Evolutionary conservation across 805 yeast genomes (phyloP), one percentile per base, ranked within the genome.

Genomic region (Allodekkera sacchari): DNA sequence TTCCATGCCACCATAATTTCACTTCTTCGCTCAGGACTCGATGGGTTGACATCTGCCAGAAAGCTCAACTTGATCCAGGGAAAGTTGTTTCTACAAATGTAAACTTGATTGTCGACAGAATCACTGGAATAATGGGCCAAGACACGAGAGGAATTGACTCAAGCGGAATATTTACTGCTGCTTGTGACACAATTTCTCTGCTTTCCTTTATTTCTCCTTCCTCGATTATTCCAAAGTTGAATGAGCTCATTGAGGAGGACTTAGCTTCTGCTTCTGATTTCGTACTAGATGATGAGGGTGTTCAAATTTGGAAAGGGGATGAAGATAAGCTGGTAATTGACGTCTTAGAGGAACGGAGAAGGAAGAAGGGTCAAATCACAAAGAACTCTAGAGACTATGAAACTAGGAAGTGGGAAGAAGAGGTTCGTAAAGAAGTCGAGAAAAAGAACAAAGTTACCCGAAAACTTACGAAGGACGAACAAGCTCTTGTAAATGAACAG

Each of bases 391-490:
- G 78, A 49, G 95, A 87, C 47, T 84, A 84, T 45, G 94, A 81
- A 45, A 81, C 88, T 2, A 60, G 71, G 37, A 76, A 83, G 52
- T 89, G 97, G 97, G 98, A 92, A 50, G 87, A 79, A 43, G 71
- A 71, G 31, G 69, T 92, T 20, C 74, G 89, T 45, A 74, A 75
- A 40, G 89, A 85, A 47, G 63, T 87, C 22, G 77, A 80, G 1
- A 64, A 66, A 32, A 66, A 69, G 39, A 36, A 36, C 9, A 37
- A 34, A 10, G 22, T 33, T 3, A 43, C 50, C n/a, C 77, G 68
- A 55, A 82, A 81, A 47, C 61, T 78, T 25, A 68, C 94, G 3
- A 79, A 75, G 41, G 96, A 88, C 48, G 95, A 92, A 37, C 82
- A 74, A 39, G 60, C 48, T 0, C 50, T 71, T 32, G 77, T 83